These are phyloP conservation scores for Echinosophora koreensis DNA, from an alignment of 306 rosid genomes.

Conservation along the genomic window DNA sequence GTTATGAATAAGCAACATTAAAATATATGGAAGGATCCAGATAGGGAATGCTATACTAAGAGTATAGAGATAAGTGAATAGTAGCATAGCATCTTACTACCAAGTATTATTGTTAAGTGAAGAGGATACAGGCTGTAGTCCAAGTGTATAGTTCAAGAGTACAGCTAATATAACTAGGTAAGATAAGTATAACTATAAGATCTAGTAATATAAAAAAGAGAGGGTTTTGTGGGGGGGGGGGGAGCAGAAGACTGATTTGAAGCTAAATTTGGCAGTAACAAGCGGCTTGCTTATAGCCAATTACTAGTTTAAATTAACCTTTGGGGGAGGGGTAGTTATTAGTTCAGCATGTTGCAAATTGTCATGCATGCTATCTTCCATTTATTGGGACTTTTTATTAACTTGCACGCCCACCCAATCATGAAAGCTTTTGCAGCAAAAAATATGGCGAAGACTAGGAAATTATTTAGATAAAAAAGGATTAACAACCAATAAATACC, in stretches of 20 bases:
- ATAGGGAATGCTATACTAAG: no score
- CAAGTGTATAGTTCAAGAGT: neutral
- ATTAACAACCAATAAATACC: neutral
- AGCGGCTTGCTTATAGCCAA: constrained; percentile 11
- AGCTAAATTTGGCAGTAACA: constrained; percentile 6
- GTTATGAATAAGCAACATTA: neutral
- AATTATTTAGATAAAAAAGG: neutral
- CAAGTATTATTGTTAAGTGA: neutral
- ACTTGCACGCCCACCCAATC: constrained; percentile 2
- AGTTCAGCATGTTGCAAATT: constrained; percentile 24
- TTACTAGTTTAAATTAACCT: constrained; percentile 4
- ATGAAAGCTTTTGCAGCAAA: constrained; percentile 12
- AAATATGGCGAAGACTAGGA: neutral
- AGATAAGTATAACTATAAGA: no score
- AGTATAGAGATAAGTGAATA: no score
- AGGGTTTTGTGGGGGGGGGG: no score
- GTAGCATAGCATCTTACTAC: neutral
- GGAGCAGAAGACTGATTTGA: no score
- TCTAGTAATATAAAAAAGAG: no score
- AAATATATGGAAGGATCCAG: neutral
- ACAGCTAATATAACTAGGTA: neutral
- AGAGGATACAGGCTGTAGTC: neutral
- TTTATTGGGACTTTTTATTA: constrained; percentile 1
- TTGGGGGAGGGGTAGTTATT: neutral
- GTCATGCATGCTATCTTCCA: constrained; percentile 1